Evolutionary conservation across 768 basidiomycete species (phyloP), one percentile per base, ranked within the genome.

Genomic region (Dendrothele bispora): DNA sequence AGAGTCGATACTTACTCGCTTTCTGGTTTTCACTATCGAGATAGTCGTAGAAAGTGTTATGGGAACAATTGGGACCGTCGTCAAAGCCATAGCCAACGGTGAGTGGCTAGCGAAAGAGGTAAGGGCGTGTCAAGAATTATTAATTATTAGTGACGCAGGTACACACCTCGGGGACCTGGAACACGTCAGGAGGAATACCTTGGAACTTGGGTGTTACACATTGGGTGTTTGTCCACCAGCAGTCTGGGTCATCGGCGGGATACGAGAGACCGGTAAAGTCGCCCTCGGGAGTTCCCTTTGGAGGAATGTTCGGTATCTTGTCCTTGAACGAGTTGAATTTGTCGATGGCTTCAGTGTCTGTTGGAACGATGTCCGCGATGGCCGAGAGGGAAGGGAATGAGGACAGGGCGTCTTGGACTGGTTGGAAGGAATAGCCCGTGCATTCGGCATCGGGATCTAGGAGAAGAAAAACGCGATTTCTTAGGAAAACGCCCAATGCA

Each of bases 61-160:
- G 83, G 4, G 79, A 74, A 55, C 82, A 84, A 53, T 80, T 82
- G 1, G 82, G 82, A 1, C 82, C 83, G 49, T 84, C 82, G 50
- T 84, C 82, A 49, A 83, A 84, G 3, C 72, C 79, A 39, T 78
- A 83, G 1, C 80, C 82, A 12, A 82, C 61, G 3, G 81, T 80
- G n/a, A n/a, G n/a, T n/a, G n/a, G n/a, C n/a, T 18, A 43, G 21
- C 24, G 28, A 26, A 42, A 25, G 11, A 22, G 36, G 12, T 20
- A 17, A 26, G 22, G 14, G 15, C 11, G 35, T 32, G 12, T n/a
- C 8, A 21, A 39, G 7, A 20, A n/a, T 27, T 21, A 12, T 12
- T 10, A 32, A 15, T 21, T 34, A 1, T n/a, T 32, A 5, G 28
- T 25, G 15, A 4, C 5, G 12, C n/a, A n/a, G 6, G 7, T 11